These are phyloP conservation scores for Linnemannia zychae DNA, from an alignment of 192 early-diverging fungal genomes.

Conservation along the genomic window DNA sequence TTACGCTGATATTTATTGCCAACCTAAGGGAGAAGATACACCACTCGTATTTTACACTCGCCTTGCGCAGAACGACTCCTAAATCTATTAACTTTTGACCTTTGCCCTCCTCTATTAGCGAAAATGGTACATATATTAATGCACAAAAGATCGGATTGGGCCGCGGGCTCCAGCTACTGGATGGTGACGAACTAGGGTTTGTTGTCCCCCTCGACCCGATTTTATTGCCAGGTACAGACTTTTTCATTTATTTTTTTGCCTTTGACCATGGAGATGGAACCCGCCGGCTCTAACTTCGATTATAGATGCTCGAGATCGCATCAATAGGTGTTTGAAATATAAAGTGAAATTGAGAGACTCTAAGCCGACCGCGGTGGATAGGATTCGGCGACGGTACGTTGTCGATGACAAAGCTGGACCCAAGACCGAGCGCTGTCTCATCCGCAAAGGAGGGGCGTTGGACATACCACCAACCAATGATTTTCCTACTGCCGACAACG, in stretches of 20 bases:
- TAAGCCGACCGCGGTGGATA: neutral
- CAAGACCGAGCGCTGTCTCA: neutral
- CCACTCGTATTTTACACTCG: too few species aligned
- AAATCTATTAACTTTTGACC: neutral
- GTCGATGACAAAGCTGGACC: neutral
- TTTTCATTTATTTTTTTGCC: neutral
- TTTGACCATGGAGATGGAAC: neutral
- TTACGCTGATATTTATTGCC: too few species aligned
- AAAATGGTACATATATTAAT: conserved; percentile 29
- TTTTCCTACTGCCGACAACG: neutral
- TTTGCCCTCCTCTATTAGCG: neutral
- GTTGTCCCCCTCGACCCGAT: conserved; percentile 17
- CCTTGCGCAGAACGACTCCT: too few species aligned
- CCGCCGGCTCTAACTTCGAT: neutral
- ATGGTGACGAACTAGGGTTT: conserved; percentile 29
- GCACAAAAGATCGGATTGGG: neutral
- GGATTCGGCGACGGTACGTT: neutral
- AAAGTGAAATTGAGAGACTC: neutral
- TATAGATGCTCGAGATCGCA: neutral
- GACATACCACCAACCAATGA: too few species aligned
- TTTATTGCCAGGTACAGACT: neutral
- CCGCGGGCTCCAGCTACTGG: conserved; percentile 10
- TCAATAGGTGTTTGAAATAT: conserved; percentile 8
- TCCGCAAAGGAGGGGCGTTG: neutral
- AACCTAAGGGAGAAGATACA: too few species aligned